Conservation (phyloP, 106 monocot genomes). For the Amphibolis antarctica region DNA sequence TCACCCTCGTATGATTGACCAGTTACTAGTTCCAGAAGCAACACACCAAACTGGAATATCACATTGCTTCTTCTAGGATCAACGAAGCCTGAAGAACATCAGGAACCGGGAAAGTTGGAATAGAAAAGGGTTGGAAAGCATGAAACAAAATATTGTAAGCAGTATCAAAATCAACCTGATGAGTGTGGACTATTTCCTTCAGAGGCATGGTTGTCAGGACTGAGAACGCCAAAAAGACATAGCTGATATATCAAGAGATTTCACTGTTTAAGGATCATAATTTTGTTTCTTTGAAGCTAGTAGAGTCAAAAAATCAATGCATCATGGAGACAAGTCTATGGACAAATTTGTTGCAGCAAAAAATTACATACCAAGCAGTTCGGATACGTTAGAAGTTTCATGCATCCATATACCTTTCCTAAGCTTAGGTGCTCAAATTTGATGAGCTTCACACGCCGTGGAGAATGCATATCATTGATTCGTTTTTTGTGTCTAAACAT, state of each 20-base stretch:
- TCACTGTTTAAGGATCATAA: no score
- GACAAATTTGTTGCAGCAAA: not conserved
- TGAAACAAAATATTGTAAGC: not conserved
- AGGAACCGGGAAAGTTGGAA: not conserved
- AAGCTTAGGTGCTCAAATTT: no score
- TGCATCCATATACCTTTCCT: no score
- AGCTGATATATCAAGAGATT: conserved; percentile 2
- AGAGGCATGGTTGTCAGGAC: not conserved
- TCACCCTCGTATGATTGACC: conserved; percentile 66
- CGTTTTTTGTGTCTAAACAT: no score
- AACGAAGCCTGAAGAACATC: conserved; percentile 1
- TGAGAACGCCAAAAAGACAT: conserved; percentile 4
- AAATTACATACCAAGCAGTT: not conserved
- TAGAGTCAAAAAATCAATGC: not conserved
- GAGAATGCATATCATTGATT: no score
- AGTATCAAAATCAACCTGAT: conserved; percentile 32
- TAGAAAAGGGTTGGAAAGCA: not conserved
- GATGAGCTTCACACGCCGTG: no score
- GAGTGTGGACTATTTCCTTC: conserved; percentile 17
- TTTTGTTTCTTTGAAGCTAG: no score
- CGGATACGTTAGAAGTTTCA: no score
- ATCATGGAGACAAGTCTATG: no score
- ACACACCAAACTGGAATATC: conserved; percentile 68
- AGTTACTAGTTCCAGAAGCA: conserved; percentile 82
- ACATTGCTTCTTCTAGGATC: conserved; percentile 18